Percentiles rank a stretch among this genome's conserved stretches.
phyloP scores from a whole-genome alignment of 208 protist species.

The Trypanosoma platydactyli region DNA sequence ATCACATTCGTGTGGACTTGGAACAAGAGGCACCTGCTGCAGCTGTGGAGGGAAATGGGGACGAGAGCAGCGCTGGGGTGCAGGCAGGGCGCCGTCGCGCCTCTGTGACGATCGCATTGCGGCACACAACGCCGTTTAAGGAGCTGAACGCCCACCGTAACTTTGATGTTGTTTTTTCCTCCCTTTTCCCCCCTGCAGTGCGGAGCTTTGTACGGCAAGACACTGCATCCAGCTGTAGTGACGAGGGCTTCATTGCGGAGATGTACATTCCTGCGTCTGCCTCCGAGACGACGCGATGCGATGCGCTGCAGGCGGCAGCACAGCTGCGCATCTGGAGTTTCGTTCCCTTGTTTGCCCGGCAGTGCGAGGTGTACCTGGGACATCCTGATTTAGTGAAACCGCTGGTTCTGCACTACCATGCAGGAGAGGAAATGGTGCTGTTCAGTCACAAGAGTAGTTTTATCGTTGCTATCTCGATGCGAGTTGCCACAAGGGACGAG shows the following conservation, averaged over 20 bases:
- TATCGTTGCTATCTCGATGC: constrained; percentile 24
- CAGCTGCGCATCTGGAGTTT: constrained; percentile 28
- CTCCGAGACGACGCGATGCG: neutral
- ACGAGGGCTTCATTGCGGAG: constrained; percentile 6
- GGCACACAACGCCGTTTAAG: constrained; percentile 27
- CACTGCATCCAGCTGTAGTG: neutral
- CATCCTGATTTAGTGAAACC: constrained; percentile 19
- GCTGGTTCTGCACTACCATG: constrained; percentile 26
- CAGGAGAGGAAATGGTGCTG: constrained; percentile 28
- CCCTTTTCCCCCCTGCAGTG: constrained; percentile 1
- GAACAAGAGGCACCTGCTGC: neutral
- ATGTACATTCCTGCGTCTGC: constrained; percentile 17
- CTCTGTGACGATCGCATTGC: constrained; percentile 18
- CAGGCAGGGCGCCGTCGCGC: neutral
- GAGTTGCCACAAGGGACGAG: constrained; percentile 23
- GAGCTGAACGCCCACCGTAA: constrained; percentile 31
- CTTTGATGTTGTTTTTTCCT: constrained; percentile 33
- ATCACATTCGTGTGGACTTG: constrained; percentile 23
- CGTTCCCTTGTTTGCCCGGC: constrained; percentile 24
- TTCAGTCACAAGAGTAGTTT: constrained; percentile 27
- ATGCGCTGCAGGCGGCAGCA: constrained; percentile 3
- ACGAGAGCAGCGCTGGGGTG: neutral
- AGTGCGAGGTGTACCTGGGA: constrained; percentile 23
- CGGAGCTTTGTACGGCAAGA: constrained; percentile 1
- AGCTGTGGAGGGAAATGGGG: neutral